Conservation (phyloP, 2,329 filamentous ascomycete species). For the Tolypocladium sp. region DNA sequence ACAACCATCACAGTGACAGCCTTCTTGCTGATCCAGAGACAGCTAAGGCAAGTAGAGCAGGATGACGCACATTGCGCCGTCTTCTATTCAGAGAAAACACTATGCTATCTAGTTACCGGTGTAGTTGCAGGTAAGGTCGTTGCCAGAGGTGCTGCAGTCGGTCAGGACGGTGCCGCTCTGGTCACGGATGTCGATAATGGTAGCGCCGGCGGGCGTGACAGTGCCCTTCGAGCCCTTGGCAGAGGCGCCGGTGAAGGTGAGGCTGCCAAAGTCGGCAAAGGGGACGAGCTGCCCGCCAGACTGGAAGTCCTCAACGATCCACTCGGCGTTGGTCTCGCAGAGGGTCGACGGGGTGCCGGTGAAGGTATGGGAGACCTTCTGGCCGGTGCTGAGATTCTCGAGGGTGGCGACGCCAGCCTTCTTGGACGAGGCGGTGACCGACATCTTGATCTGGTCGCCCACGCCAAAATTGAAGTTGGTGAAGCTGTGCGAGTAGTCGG, state of each 20-base stretch:
- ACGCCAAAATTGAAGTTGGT: constrained; percentile 17
- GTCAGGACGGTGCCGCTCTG: constrained; percentile 4
- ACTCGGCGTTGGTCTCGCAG: constrained; percentile 50
- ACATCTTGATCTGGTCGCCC: constrained; percentile 21
- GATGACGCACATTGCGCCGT: background rate
- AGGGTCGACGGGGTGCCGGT: constrained; percentile 30
- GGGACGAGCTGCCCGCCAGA: constrained; percentile 12
- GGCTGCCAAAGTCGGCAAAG: constrained; percentile 19
- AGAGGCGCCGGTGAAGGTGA: constrained; percentile 14
- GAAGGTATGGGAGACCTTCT: constrained; percentile 42
- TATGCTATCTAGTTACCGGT: background rate
- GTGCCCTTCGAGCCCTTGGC: constrained; percentile 9
- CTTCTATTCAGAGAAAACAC: background rate
- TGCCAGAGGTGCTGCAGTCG: constrained; percentile 4
- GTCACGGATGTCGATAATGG: constrained; percentile 10
- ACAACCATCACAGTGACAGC: too few species aligned
- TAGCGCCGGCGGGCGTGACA: constrained; percentile 6
- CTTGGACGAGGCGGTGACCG: constrained; percentile 15
- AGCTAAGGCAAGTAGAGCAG: too few species aligned
- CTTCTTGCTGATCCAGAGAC: too few species aligned
- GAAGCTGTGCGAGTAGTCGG: constrained; percentile 31
- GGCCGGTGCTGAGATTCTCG: constrained; percentile 41
- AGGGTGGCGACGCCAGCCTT: constrained; percentile 16
- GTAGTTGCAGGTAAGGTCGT: constrained; percentile 2
- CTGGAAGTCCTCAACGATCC: constrained; percentile 47